Evolutionary conservation across 495 filamentous ascomycete genomes (phyloP).

Genomic region (Talaromyces wortmannii): DNA sequence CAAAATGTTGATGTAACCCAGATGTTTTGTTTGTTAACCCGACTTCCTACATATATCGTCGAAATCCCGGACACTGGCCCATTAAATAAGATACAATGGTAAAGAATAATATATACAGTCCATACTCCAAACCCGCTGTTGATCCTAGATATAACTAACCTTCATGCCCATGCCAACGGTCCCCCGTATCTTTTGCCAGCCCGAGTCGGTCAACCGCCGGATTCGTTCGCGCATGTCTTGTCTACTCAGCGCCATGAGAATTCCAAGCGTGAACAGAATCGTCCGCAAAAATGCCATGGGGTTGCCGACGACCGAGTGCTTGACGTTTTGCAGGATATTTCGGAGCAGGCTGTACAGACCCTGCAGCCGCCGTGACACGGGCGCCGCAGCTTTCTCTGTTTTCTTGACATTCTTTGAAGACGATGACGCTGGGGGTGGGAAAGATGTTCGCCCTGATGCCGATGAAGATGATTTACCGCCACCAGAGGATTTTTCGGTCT

Average conservation of each 20-base stretch:
- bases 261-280: slow-evolving; percentile 73
- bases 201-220: slow-evolving; percentile 53
- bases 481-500: slow-evolving; percentile 18
- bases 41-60: too few species aligned
- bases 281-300: slow-evolving; percentile 69
- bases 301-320: slow-evolving; percentile 57
- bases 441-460: slow-evolving; percentile 18
- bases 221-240: slow-evolving; percentile 70
- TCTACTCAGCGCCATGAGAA: slow-evolving; percentile 70
- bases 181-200: slow-evolving; percentile 76
- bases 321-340: slow-evolving; percentile 55
- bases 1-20: too few species aligned
- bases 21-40: too few species aligned
- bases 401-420: slow-evolving; percentile 33
- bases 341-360: slow-evolving; percentile 45
- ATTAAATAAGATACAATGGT: not conserved
- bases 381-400: slow-evolving; percentile 23
- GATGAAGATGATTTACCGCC: slow-evolving; percentile 9
- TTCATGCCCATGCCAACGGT: slow-evolving; percentile 97
- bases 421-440: slow-evolving; percentile 21
- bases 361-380: slow-evolving; percentile 21
- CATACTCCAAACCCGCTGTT: not conserved
- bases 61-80: not conserved
- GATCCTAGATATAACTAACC: slow-evolving; percentile 79
- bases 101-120: not conserved